A percentile compares a stretch with the other conserved stretches of the same genome.
These are phyloP conservation scores for Neurospora discreta DNA, from an alignment of 495 filamentous ascomycete genomes.

Conservation along the genomic window DNA sequence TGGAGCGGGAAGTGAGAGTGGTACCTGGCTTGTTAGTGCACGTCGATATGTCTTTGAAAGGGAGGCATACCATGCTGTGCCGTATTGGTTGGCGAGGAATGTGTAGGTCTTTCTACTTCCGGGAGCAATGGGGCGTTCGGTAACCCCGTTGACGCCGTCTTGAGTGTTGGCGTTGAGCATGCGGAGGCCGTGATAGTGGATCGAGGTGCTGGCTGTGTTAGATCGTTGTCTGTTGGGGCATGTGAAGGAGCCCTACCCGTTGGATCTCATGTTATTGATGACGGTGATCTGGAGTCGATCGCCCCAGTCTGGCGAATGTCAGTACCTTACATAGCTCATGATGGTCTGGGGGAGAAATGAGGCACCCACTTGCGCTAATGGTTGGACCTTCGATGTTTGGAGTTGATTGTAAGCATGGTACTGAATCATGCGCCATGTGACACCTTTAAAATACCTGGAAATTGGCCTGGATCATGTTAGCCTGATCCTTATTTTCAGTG, in stretches of 20 bases:
- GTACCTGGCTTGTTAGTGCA: slow-evolving; percentile 25
- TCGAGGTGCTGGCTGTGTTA: slow-evolving; percentile 18
- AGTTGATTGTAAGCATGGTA: neutral
- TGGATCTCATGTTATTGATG: slow-evolving; percentile 36
- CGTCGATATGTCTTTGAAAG: neutral
- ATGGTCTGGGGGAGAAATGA: neutral
- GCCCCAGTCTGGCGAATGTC: slow-evolving; percentile 36
- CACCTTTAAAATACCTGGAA: slow-evolving; percentile 10
- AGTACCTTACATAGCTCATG: neutral
- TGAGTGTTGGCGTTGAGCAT: slow-evolving; percentile 25
- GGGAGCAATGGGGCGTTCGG: slow-evolving; percentile 41
- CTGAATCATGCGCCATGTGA: too few species aligned
- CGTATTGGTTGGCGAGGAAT: slow-evolving; percentile 42
- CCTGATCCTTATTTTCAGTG: neutral
- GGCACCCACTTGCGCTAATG: slow-evolving; percentile 28
- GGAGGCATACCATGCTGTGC: slow-evolving; percentile 17
- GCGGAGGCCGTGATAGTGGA: slow-evolving; percentile 47
- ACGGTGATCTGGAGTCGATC: slow-evolving; percentile 47
- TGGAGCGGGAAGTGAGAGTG: slow-evolving; percentile 46
- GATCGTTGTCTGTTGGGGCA: neutral
- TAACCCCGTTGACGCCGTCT: slow-evolving; percentile 36
- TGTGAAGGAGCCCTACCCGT: slow-evolving; percentile 17
- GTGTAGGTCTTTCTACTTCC: slow-evolving; percentile 31
- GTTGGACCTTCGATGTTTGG: slow-evolving; percentile 34
- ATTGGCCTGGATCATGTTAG: slow-evolving; percentile 11